Base-by-base conservation (phyloP, 2,329 filamentous ascomycete genomes). In the Curvularia sp. region DNA sequence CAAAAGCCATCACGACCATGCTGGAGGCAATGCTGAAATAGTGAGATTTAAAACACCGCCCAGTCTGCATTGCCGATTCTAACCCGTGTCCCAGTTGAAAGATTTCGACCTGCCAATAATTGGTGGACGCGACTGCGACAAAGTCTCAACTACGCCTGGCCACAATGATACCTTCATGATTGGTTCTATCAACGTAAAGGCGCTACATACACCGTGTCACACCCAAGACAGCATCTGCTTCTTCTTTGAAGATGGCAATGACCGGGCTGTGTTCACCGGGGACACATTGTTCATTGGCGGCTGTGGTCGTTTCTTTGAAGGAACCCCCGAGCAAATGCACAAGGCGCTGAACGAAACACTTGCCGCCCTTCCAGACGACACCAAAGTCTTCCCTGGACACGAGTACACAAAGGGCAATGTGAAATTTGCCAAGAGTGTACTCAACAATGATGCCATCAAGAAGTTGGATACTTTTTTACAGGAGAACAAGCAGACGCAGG, bases 201-300 rank as follows among this genome's bases (percentile, higher is more conserved):
- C 91, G 23, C 82, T 98, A n/a, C 91, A 98, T 79, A 99, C 95
- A 12, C 95, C 95, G 1, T 99, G 95, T 78, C 95, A 99, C 77
- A 99, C 95, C 1, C 93, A 97, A 80, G 95, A 99, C 80, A 97
- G 93, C 77, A 97, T 99, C 75, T 99, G 95, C 83, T 99, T 89
- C 81, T 92, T 88, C 68, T 88, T 95, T 82, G 87, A 97, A 78
- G 94, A 99, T 72, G 88, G 87, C 19, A 81, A 86, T 47, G 83
- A 90, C 48, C 88, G 86, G 69, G 93, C 85, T 7, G 92, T 99
- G 3, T 99, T 99, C 74, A 98, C 95, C 0, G 95, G 95, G 9
- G 95, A 99, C 75, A 99, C 95, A 0, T 81, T 99, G 36, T 99
- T 99, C 80, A 94, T 96, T 73, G 93, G 90, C 57, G 93, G 95